A percentile compares a stretch with the other conserved stretches of the same genome.
Conservation (phyloP, 768 basidiomycete genomes). For the Gautieria morchelliformis region DNA sequence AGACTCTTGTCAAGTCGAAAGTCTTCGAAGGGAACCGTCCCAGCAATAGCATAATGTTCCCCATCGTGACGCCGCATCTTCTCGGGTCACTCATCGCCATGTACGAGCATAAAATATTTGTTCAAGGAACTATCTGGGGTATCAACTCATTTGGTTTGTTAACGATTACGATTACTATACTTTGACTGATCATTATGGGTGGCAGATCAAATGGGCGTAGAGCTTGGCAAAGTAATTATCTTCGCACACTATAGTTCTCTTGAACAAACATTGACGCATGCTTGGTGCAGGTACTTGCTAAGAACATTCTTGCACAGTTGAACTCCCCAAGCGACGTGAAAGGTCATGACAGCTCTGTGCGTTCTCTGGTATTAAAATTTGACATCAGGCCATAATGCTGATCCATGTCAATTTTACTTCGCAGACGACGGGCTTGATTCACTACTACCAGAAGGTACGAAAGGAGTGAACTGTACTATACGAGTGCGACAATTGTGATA, state of each 20-base stretch:
- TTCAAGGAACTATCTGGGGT: conserved; percentile 94
- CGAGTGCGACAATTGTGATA: no score
- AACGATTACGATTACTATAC: background rate
- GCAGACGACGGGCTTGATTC: conserved; percentile 91
- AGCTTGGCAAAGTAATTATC: conserved; percentile 69
- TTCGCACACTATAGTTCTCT: background rate
- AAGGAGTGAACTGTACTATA: conserved; percentile 40
- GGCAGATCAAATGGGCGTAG: conserved; percentile 98
- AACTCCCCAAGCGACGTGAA: conserved; percentile 66
- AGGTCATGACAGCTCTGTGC: conserved; percentile 80
- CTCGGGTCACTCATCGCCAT: conserved; percentile 85
- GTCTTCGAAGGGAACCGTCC: conserved; percentile 97
- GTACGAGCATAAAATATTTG: conserved; percentile 99
- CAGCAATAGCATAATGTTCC: conserved; percentile 95
- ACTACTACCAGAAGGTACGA: conserved; percentile 90
- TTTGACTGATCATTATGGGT: background rate
- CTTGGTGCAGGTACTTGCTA: conserved; percentile 59
- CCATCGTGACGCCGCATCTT: conserved; percentile 78
- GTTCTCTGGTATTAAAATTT: conserved; percentile 6
- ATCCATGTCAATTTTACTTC: background rate
- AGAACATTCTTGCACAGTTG: conserved; percentile 88
- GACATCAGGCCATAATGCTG: background rate
- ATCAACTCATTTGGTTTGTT: conserved; percentile 94
- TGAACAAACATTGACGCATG: background rate
- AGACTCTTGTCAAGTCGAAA: conserved; percentile 89